Base-by-base conservation (phyloP, 306 rosid genomes). In the Cucumis hystrix region DNA sequence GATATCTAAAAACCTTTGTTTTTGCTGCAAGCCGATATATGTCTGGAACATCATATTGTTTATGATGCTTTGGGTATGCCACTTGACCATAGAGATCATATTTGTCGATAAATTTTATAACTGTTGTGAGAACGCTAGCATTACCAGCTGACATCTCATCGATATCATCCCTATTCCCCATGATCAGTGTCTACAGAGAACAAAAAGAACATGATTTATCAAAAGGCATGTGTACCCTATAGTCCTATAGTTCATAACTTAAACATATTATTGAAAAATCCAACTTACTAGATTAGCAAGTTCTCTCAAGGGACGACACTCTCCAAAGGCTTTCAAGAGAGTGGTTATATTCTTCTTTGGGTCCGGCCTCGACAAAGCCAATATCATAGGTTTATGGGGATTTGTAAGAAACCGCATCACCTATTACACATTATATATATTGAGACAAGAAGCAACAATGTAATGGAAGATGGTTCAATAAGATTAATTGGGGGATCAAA, bases 11-110 rank as follows among this genome's bases (percentile, higher is more conserved):
- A 83, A 93, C 98, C 97, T 89, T 93, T 77, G 96, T 89, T 83
- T 88, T 93, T 43, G 91, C 98, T 5, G 98, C 90, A 74, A 87
- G 90, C 14, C 98, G 85, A 41, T 93, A 93, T 78, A 93, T 93
- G n/a, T 93, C 98, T 0, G 98, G 98, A 86, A 93, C 97, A 82
- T 93, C 98, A 23, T 86, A 80, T 78, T 93, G 98, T 80, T 77
- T 93, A 85, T 93, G 98, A 85, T 93, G 98, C 86, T 93, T 93
- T 6, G 98, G 97, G 80, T 89, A 93, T 3, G 98, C 97, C 6
- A 93, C 98, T 85, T 85, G 93, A 59, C 98, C 98, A 23, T 93
- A 93, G 6, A 93, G 88, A 64, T 93, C 97, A 83, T 87, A 93
- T 78, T 93, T 91, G 83, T 93, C 98, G 68, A 93, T 89, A 83